Evolutionary conservation across 2,329 filamentous ascomycete genomes (phyloP), one percentile per base, ranked within the genome.

Genomic region (Cordyceps pruinosa): DNA sequence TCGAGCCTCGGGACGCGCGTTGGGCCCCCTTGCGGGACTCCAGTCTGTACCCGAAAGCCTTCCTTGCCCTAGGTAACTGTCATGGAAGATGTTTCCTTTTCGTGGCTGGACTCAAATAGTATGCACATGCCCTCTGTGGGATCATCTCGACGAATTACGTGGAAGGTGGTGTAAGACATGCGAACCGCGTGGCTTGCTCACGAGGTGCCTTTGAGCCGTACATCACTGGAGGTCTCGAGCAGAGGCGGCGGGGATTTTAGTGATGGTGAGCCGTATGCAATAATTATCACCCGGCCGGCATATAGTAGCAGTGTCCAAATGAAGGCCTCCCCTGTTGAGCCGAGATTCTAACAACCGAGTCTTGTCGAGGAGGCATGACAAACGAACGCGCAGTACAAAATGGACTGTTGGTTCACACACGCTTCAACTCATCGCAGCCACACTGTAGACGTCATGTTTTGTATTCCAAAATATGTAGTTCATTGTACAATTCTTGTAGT

Each of bases 1-100:
- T 48, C 53, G 45, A 47, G 53, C 19, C 44, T 41, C 25, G 53
- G 53, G 53, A 56, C 53, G 53, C 53, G 53, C 53, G 53, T 56
- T 56, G 44, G 30, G 25, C 26, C 42, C 19, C 26, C 26, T n/a
- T n/a, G n/a, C 35, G 21, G 17, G 5, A 41, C 39, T 5, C 10
- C 15, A 25, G 10, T 25, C 21, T 23, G 25, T n/a, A 8, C 35
- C 45, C 34, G n/a, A 32, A 47, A 48, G 44, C 26, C 26, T 45
- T 26, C 5, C 19, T 15, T 32, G 4, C 30, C n/a, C 28, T n/a
- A 4, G 8, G 15, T 13, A 4, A 15, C 9, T 42, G 26, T 5
- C 37, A 3, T 44, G 13, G 21, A 41, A 41, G 21, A 48, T 34
- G 9, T 15, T 26, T 17, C 2, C 25, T 32, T 5, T 9, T 32